Conservation (phyloP, 352 stramenopile species). For the Phytophthora sansomeana region DNA sequence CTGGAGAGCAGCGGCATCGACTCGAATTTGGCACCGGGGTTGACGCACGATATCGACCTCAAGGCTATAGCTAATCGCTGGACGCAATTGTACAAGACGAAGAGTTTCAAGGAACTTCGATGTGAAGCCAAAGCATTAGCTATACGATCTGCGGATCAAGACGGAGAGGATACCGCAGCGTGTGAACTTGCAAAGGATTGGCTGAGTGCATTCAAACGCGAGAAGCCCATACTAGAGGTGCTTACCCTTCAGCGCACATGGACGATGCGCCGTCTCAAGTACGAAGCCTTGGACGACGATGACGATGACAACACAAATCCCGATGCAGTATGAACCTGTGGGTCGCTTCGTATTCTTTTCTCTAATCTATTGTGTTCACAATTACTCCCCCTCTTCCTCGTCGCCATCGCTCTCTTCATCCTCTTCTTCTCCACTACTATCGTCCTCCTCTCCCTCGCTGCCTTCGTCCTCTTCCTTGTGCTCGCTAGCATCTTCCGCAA, state of each 20-base stretch:
- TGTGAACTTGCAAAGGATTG: constrained; percentile 43
- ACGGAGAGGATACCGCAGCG: constrained; percentile 1
- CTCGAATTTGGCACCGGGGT: not conserved
- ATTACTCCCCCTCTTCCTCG: constrained; percentile 5
- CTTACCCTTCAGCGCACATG: constrained; percentile 48
- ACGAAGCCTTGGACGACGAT: constrained; percentile 31
- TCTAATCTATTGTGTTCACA: constrained; percentile 28
- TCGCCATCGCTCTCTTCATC: constrained; percentile 23
- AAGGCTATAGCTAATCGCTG: constrained; percentile 63
- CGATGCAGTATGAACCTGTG: constrained; percentile 14
- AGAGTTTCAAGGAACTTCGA: constrained; percentile 52
- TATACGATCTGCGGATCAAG: not conserved
- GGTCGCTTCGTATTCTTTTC: constrained; percentile 29
- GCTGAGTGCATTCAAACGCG: constrained; percentile 51
- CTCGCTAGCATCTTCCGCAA: constrained; percentile 12
- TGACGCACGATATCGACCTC: constrained; percentile 41
- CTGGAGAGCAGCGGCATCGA: constrained; percentile 2
- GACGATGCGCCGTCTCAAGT: constrained; percentile 54
- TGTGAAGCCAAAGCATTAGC: constrained; percentile 36
- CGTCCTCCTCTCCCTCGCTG: constrained; percentile 11
- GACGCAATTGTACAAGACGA: constrained; percentile 56
- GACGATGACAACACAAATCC: not conserved
- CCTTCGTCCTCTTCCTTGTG: constrained; percentile 17
- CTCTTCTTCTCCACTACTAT: constrained; percentile 16
- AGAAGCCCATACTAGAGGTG: constrained; percentile 52